Percentiles rank a stretch among this genome's conserved stretches.
phyloP scores from a whole-genome alignment of 2,329 filamentous ascomycete species.

The Emydomyces testavorans region DNA sequence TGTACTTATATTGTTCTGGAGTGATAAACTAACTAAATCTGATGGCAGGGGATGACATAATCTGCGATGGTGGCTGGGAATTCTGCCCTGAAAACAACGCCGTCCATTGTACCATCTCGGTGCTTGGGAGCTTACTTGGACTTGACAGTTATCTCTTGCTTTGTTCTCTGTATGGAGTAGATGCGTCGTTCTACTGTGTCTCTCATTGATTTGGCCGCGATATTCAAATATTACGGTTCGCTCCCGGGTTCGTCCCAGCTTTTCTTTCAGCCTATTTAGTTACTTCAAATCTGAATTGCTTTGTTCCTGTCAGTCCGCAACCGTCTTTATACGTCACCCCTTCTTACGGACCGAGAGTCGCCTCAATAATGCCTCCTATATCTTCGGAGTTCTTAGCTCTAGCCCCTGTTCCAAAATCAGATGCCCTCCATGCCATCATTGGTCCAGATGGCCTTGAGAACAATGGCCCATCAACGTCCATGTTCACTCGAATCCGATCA shows the following conservation, averaged over 20 bases:
- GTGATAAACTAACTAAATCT: too few species aligned
- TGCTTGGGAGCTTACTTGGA: too few species aligned
- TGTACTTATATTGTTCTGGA: too few species aligned
- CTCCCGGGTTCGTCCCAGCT: not conserved
- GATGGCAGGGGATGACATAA: too few species aligned
- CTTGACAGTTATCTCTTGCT: not conserved
- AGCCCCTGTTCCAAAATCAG: not conserved
- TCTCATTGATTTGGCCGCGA: not conserved
- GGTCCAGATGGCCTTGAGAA: not conserved
- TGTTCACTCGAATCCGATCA: not conserved
- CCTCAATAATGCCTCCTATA: conserved; percentile 2
- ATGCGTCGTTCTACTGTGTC: not conserved
- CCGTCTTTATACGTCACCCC: too few species aligned
- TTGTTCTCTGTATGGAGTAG: not conserved
- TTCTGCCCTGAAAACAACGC: too few species aligned
- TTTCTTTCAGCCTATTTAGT: not conserved
- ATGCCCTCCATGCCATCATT: not conserved
- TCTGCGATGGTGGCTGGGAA: too few species aligned
- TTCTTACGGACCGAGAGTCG: not conserved
- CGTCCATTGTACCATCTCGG: too few species aligned
- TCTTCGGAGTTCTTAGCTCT: not conserved
- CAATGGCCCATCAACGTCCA: not conserved
- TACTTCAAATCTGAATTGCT: not conserved
- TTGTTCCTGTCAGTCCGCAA: not conserved
- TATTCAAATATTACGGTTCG: not conserved